phyloP scores from a whole-genome alignment of 805 yeast genomes.

The Ascoidea tarda region DNA sequence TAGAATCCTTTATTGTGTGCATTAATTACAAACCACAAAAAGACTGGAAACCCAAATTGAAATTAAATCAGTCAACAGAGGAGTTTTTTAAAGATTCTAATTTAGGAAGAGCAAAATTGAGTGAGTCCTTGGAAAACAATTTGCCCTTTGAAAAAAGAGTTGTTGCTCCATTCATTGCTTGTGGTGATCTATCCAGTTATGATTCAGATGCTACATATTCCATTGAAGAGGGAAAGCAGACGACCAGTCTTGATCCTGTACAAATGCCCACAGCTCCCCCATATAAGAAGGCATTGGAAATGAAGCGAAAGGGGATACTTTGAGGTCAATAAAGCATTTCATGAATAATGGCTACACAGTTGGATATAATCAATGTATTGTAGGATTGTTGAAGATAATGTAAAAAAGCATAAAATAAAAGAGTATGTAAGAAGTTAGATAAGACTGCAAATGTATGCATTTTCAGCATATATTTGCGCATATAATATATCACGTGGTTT shows the following conservation, averaged over 20 bases:
- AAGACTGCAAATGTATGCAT: no score
- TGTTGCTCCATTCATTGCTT: constrained; percentile 87
- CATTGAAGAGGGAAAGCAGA: constrained; percentile 16
- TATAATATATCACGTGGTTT: no score
- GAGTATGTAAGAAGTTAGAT: no score
- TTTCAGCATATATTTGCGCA: no score
- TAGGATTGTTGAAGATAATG: no score
- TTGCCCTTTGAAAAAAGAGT: constrained; percentile 50
- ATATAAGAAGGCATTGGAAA: constrained; percentile 79
- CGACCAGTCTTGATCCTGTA: constrained; percentile 70
- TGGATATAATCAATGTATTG: no score
- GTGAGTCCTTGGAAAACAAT: constrained; percentile 27
- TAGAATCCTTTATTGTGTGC: constrained; percentile 92
- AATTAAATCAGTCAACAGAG: constrained; percentile 49
- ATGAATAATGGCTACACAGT: no score
- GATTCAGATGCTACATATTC: constrained; percentile 93
- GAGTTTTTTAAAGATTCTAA: constrained; percentile 60
- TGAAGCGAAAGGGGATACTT: constrained; percentile 55
- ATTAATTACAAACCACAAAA: constrained; percentile 71
- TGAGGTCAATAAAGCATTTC: no score
- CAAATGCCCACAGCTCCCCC: constrained; percentile 97
- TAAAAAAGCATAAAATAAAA: no score
- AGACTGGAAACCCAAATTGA: constrained; percentile 67
- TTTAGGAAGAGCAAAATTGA: constrained; percentile 39
- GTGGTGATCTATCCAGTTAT: constrained; percentile 79